A percentile compares a stretch with the other conserved stretches of the same genome.
These are phyloP conservation scores for Heterobasidion irregulare DNA, from an alignment of 1,284 basidiomycete species.

Conservation along the genomic window DNA sequence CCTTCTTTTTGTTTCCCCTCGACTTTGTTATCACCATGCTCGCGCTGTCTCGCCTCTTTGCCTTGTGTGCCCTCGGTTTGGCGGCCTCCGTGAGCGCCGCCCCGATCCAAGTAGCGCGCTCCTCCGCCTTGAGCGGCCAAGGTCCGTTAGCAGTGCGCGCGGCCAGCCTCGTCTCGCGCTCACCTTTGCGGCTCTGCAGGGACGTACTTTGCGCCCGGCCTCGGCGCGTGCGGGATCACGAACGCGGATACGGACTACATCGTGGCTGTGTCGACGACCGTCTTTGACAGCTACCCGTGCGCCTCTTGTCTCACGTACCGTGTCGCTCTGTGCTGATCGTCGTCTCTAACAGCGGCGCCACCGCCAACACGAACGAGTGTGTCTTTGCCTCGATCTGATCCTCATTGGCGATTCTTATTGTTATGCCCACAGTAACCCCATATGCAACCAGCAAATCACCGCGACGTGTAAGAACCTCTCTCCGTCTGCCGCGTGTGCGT, in stretches of 20 bases:
- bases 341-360: background rate
- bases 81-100: background rate
- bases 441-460: constrained; percentile 20
- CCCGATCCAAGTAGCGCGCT: background rate
- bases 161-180: background rate
- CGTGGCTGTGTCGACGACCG: constrained; percentile 21
- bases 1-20: background rate
- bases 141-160: background rate
- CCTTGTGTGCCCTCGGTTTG: background rate
- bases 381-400: background rate
- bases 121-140: background rate
- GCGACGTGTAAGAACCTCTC: constrained; percentile 16
- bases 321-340: background rate
- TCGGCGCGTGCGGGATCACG: constrained; percentile 28
- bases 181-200: constrained; percentile 5
- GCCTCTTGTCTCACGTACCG: constrained; percentile 1
- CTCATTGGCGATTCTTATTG: background rate
- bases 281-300: constrained; percentile 25
- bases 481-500: background rate
- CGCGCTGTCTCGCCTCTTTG: background rate
- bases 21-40: background rate
- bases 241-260: constrained; percentile 22
- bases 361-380: background rate
- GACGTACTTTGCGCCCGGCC: constrained; percentile 23
- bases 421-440: constrained; percentile 19